Percentiles rank a stretch among this genome's conserved stretches.
These are phyloP conservation scores for Penicillium antarcticum DNA, from an alignment of 495 filamentous ascomycete species.

Conservation along the genomic window DNA sequence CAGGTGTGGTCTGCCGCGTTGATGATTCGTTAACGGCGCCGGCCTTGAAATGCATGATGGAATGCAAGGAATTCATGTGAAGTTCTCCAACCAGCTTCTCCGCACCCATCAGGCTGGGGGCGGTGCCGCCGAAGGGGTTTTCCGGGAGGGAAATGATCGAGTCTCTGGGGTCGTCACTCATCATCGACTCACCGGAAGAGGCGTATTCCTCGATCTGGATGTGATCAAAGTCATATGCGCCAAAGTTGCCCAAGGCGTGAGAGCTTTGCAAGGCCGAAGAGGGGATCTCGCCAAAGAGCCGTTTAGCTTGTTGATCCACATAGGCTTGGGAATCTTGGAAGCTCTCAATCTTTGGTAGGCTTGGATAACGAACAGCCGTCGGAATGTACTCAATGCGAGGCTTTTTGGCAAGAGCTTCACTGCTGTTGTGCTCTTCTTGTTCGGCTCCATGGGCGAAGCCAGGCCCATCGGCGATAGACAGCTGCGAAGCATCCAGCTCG, in stretches of 20 bases:
- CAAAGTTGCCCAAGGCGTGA: constrained; percentile 41
- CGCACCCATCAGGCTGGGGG: constrained; percentile 61
- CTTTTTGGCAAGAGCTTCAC: constrained; percentile 39
- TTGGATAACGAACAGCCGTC: constrained; percentile 38
- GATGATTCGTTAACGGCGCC: constrained; percentile 33
- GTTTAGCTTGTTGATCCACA: constrained; percentile 34
- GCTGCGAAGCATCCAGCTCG: constrained; percentile 62
- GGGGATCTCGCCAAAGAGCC: constrained; percentile 81
- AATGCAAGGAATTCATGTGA: constrained; percentile 59
- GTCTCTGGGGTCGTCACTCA: constrained; percentile 36
- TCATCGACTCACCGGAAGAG: constrained; percentile 49
- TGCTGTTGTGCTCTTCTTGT: constrained; percentile 24
- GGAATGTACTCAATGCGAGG: constrained; percentile 32
- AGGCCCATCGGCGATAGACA: constrained; percentile 47
- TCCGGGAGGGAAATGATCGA: constrained; percentile 43
- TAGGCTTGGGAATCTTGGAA: constrained; percentile 29
- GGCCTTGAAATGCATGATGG: constrained; percentile 28
- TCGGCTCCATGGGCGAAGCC: constrained; percentile 23
- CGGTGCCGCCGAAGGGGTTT: constrained; percentile 38
- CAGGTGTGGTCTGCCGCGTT: constrained; percentile 32
- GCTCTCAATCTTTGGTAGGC: constrained; percentile 42
- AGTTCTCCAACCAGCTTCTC: constrained; percentile 66
- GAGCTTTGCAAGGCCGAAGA: constrained; percentile 66
- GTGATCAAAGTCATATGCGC: constrained; percentile 23
- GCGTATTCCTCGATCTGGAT: constrained; percentile 30